Conservation (phyloP, 768 basidiomycete species). For the Boletus subparvulus region DNA sequence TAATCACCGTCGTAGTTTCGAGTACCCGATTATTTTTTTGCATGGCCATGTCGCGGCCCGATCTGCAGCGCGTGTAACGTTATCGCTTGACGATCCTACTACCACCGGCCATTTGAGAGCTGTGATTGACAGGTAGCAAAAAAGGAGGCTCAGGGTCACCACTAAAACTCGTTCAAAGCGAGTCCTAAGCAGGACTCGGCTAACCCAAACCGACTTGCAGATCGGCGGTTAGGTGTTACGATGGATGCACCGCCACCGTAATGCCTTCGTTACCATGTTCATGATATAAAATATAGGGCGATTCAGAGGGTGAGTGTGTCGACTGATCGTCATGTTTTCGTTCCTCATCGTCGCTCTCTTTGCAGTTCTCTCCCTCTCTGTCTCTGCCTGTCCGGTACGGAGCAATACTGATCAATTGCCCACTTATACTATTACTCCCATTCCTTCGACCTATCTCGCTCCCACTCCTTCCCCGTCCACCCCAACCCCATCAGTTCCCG, state of each 20-base stretch:
- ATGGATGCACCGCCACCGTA: not conserved
- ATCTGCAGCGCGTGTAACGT: no score
- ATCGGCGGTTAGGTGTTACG: not conserved
- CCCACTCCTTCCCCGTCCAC: no score
- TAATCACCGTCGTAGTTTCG: conserved; percentile 26
- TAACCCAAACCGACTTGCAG: no score
- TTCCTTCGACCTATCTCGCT: no score
- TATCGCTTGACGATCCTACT: no score
- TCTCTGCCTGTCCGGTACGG: conserved; percentile 36
- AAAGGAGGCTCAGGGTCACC: no score
- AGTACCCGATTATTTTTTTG: not conserved
- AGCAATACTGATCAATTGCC: not conserved
- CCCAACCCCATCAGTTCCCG: not conserved
- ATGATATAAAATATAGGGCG: not conserved
- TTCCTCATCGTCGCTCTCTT: conserved; percentile 44
- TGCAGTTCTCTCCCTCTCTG: conserved; percentile 59
- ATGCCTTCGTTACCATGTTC: no score
- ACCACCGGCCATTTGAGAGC: no score
- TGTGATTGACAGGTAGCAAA: no score
- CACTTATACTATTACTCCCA: no score
- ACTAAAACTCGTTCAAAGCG: no score
- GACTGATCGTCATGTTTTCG: conserved; percentile 30
- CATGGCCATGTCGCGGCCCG: not conserved
- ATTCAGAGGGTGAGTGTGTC: not conserved
- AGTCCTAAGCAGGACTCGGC: no score